These are phyloP conservation scores for Tausonia pullulans DNA, from an alignment of 1,284 basidiomycete species.

Conservation along the genomic window DNA sequence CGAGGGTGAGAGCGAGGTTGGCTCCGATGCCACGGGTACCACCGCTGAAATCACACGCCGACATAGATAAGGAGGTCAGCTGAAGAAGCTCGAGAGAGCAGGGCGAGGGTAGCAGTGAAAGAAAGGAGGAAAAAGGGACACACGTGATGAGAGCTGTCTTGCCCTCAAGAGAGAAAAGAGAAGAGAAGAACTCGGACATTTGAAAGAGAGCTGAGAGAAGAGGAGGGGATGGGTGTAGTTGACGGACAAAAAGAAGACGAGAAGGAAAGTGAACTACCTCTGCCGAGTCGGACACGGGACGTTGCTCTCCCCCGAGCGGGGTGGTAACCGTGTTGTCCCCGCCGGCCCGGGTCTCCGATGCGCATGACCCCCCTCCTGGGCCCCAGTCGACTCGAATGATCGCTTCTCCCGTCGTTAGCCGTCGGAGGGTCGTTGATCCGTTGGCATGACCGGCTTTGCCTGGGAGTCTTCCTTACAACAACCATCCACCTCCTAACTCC, in stretches of 20 bases:
- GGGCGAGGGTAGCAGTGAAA: slow-evolving; percentile 51
- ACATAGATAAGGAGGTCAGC: slow-evolving; percentile 29
- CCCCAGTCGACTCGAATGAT: too few relatives aligned
- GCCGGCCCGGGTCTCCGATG: too few relatives aligned
- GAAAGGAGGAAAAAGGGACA: slow-evolving; percentile 10
- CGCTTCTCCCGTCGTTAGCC: too few relatives aligned
- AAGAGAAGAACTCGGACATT: slow-evolving; percentile 29
- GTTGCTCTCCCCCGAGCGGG: too few relatives aligned
- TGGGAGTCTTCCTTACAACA: too few relatives aligned
- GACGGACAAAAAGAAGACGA: background rate
- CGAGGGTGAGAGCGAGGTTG: slow-evolving; percentile 37
- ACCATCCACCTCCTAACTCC: too few relatives aligned
- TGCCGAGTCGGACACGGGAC: too few relatives aligned
- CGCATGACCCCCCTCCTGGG: too few relatives aligned
- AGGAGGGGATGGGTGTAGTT: background rate
- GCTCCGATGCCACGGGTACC: slow-evolving; percentile 35
- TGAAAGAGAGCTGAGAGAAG: background rate
- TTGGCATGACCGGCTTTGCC: too few relatives aligned
- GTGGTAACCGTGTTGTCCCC: too few relatives aligned
- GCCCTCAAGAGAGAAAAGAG: slow-evolving; percentile 38
- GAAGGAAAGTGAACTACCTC: background rate
- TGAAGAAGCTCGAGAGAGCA: slow-evolving; percentile 39
- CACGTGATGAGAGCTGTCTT: slow-evolving; percentile 35
- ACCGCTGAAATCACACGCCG: slow-evolving; percentile 26
- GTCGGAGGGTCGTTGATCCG: too few relatives aligned